These are phyloP conservation scores for Botrytis deweyae DNA, from an alignment of 2,329 filamentous ascomycete genomes.

Conservation along the genomic window DNA sequence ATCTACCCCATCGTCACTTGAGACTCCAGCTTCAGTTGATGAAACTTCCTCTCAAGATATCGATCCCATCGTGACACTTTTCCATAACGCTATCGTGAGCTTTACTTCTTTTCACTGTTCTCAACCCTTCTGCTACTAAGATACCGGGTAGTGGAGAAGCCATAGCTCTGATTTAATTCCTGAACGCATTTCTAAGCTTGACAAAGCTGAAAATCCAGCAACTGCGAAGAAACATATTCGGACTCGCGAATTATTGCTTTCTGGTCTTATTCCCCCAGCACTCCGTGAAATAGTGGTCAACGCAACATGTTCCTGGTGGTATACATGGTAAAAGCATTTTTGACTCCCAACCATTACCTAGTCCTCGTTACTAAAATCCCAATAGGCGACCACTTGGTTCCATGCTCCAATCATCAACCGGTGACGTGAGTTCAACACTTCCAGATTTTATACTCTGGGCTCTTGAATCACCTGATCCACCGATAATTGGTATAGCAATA, in stretches of 20 bases:
- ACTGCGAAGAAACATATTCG: neutral
- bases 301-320: neutral
- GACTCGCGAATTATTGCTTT: neutral
- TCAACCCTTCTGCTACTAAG: neutral
- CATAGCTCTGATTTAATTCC: neutral
- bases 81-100: neutral
- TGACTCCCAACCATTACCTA: no score
- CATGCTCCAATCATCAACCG: neutral
- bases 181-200: no score
- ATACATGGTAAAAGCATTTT: neutral
- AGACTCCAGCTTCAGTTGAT: neutral
- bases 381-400: neutral
- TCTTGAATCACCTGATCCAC: neutral
- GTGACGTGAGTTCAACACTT: neutral
- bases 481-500: neutral
- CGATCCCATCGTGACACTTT: neutral
- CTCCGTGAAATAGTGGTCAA: no score
- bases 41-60: neutral
- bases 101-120: rapidly evolving
- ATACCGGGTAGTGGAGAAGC: neutral
- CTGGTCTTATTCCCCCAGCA: neutral
- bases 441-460: neutral
- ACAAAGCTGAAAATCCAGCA: neutral
- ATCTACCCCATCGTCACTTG: neutral
- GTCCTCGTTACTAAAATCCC: neutral